Conservation (phyloP, 805 yeast genomes). For the Candida endomychidarum region DNA sequence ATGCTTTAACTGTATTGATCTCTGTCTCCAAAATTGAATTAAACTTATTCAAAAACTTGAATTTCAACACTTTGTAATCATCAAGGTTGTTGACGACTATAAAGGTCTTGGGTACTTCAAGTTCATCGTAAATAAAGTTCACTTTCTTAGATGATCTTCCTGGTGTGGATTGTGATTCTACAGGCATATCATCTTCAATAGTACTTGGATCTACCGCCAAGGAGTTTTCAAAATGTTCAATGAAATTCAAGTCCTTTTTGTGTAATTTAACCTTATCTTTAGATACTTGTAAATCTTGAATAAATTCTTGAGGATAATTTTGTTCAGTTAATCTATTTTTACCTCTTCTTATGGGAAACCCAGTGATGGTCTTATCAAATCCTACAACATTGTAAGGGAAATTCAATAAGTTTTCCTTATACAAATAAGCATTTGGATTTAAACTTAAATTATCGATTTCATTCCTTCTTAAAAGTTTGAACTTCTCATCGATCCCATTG, state of each 20-base stretch:
- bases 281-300: constrained; percentile 30
- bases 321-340: constrained; percentile 20
- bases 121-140: constrained; percentile 19
- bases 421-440: constrained; percentile 30
- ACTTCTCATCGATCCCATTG: constrained; percentile 37
- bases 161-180: background rate
- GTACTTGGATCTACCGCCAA: constrained; percentile 15
- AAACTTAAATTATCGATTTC: constrained; percentile 29
- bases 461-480: constrained; percentile 35
- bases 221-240: constrained; percentile 20
- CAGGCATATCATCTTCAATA: constrained; percentile 6
- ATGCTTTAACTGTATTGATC: constrained; percentile 27
- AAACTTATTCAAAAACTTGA: constrained; percentile 17
- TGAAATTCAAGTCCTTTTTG: constrained; percentile 39
- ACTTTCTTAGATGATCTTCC: constrained; percentile 5
- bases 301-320: constrained; percentile 37
- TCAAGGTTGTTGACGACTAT: constrained; percentile 28
- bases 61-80: constrained; percentile 25
- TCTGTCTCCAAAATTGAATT: constrained; percentile 23
- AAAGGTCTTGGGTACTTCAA: constrained; percentile 26
- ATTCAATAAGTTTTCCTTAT: constrained; percentile 27
- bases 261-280: constrained; percentile 14
- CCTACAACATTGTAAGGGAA: constrained; percentile 42
- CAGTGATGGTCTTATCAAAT: constrained; percentile 38
- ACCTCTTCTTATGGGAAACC: constrained; percentile 34